Evolutionary conservation across 2,329 filamentous ascomycete species (phyloP), one percentile per base, ranked within the genome.

Genomic region (Neonectria hederae): DNA sequence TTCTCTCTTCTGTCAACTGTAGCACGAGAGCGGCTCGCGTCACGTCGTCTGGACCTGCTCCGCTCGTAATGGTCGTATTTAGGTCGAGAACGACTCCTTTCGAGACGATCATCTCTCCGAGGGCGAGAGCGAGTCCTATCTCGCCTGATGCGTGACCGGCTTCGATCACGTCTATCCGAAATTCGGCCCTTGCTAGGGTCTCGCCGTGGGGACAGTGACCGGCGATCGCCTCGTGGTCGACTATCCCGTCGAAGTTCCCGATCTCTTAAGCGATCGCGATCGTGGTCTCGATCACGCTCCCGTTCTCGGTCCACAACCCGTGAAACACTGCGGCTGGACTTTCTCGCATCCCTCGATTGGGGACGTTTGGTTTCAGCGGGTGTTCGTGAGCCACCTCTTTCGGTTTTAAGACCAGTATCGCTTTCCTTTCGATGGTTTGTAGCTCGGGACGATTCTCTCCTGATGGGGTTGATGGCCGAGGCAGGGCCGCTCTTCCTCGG

Each of bases 381-480:
- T 54, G 68, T 75, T 35, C 74, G 75, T 21, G 76, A 74, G 59
- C 64, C 72, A 79, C 78, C 56, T 72, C 81, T 26, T 65, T 81
- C 80, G 4, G 66, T 40, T 60, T 79, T 83, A 14, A 69, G 46
- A 24, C 65, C 59, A 63, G 67, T 62, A 6, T 81, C 77, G 40
- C 70, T 73, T 11, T 64, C 58, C 66, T 83, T 85, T 67, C 80
- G 83, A 7, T 75, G 63, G 21, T 83, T 81, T 0, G 77, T 61
- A 13, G 77, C 73, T 69, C 83, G 84, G 6, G 82, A 75, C 3
- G 83, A 80, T 17, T 84, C 82, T 54, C 77, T 76, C 45, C 78
- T 75, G 55, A 88, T 85, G 2, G 87, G 87, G 59, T 87, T 83
- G 62, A 89, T 89, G 30, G 87, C 87, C 21, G 87, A 89, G 5